Conservation (phyloP, 371 early-diverging fungal genomes). For the Rhizopus arrhizus region DNA sequence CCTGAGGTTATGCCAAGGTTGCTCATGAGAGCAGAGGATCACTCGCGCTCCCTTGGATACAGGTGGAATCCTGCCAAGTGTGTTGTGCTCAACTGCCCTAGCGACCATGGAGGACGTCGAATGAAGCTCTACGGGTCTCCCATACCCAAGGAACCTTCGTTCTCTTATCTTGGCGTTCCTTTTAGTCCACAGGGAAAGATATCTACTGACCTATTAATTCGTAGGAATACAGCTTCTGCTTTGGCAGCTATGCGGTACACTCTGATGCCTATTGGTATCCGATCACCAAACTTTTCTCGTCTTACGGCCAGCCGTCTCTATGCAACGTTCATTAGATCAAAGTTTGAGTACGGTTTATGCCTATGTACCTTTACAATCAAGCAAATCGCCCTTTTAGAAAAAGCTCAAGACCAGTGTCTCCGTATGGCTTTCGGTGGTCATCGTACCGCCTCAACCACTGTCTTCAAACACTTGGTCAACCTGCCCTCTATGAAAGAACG, state of each 20-base stretch:
- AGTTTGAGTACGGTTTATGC: slow-evolving; percentile 26
- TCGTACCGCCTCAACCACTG: slow-evolving; percentile 6
- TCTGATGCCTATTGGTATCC: slow-evolving; percentile 4
- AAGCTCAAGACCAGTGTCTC: slow-evolving; percentile 18
- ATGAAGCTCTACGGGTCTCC: too few species aligned
- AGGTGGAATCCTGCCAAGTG: too few species aligned
- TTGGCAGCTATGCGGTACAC: not conserved
- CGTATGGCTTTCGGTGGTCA: slow-evolving; percentile 21
- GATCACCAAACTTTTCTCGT: slow-evolving; percentile 2
- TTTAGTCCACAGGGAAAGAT: too few species aligned
- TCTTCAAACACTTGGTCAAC: slow-evolving; percentile 22
- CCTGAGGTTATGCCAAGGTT: too few species aligned
- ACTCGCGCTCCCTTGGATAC: too few species aligned
- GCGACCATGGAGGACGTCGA: too few species aligned
- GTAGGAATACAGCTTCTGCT: slow-evolving; percentile 7
- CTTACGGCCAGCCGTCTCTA: slow-evolving; percentile 2
- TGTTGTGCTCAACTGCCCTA: too few species aligned
- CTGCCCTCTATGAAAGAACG: slow-evolving; percentile 17
- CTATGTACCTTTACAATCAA: not conserved
- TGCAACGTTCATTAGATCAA: slow-evolving; percentile 21
- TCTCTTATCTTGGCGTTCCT: too few species aligned
- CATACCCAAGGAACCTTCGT: too few species aligned
- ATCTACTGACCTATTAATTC: too few species aligned
- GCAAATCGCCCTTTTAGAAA: slow-evolving; percentile 1
- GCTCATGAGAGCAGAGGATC: too few species aligned